Evolutionary conservation across 164 flowering plant genomes (phyloP).

Genomic region (Nymphaea thermarum): DNA sequence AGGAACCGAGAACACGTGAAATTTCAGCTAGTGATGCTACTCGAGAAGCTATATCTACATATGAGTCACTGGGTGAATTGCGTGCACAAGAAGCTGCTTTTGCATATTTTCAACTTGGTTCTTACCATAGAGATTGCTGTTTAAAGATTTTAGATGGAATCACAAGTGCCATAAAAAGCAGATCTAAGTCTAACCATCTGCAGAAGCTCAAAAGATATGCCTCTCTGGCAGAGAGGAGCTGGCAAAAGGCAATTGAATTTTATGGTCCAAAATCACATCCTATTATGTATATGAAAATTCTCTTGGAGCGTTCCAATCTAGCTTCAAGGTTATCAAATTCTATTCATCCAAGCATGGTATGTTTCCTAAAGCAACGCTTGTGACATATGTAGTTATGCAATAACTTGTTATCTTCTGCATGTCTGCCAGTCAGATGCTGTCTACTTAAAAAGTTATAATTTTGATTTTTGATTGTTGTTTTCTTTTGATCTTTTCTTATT

Average conservation of each 20-base stretch:
- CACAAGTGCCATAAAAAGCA: constrained; percentile 16
- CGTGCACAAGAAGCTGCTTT: constrained; percentile 90
- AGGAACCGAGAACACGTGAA: constrained; percentile 43
- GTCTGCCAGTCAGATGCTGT: neutral
- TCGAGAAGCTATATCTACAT: constrained; percentile 70
- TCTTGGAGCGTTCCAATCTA: constrained; percentile 63
- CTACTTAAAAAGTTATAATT: too few species aligned
- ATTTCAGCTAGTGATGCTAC: constrained; percentile 90
- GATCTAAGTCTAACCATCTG: constrained; percentile 29
- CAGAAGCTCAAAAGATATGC: constrained; percentile 73
- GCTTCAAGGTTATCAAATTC: constrained; percentile 34
- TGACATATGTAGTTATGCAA: neutral
- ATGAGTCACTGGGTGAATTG: constrained; percentile 77
- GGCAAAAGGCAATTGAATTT: constrained; percentile 78
- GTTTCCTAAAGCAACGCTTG: constrained; percentile 7
- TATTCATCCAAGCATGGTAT: constrained; percentile 47
- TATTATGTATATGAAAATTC: constrained; percentile 61
- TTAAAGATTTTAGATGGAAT: constrained; percentile 48
- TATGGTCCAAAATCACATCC: constrained; percentile 75
- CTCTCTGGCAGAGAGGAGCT: constrained; percentile 85
- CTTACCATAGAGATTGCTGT: constrained; percentile 76
- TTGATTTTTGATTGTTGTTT: too few species aligned
- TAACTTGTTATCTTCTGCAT: neutral
- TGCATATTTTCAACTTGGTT: constrained; percentile 87
- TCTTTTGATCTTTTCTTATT: too few species aligned